Base-by-base conservation (phyloP, 495 filamentous ascomycete genomes). In the Lindgomyces ingoldianus region DNA sequence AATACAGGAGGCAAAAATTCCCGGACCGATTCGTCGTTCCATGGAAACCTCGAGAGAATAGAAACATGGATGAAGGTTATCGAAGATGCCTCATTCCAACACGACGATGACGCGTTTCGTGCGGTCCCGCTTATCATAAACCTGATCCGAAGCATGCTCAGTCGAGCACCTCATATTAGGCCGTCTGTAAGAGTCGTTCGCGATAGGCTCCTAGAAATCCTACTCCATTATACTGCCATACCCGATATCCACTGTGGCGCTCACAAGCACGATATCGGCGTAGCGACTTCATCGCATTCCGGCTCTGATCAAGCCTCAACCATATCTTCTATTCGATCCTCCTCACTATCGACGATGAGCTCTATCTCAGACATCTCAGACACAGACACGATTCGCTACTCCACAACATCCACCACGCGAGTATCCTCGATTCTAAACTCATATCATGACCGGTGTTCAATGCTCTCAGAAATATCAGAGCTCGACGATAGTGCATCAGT, bases 31-130 rank as follows among this genome's bases (percentile, higher is more conserved):
- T 83, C 87, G 1, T 91, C 88, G 0, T 98, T 93, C 75, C 93
- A 96, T 72, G 85, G 85, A 25, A 94, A 96, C 68, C 77, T 89
- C 0, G 83, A 81, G 14, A 89, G 93, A 70, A 83, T 96, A 0
- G 84, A 87, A 47, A 84, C 80, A 16, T 96, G 93, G 93, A 89
- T 93, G 73, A 80, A 81, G 0, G 74, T 80, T 10, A 75, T 96
- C 0, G 83, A 85, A 45, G 84, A 85, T 50, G 46, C 54, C 4
- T 58, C 72, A 9, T 57, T 70, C 4, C 62, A 49, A 16, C 55
- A 58, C 4, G 68, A 71, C 2, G 57, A 71, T 19, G 61, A 67
- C 14, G 51, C 72, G 16, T 74, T 68, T 44, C 62, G 69, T 14
- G 70, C 67, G 8, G 57, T 77, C 12, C 73, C 74, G 6, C 62